Evolutionary conservation across 2,329 filamentous ascomycete species (phyloP).

Genomic region (Diaporthe caulivora): DNA sequence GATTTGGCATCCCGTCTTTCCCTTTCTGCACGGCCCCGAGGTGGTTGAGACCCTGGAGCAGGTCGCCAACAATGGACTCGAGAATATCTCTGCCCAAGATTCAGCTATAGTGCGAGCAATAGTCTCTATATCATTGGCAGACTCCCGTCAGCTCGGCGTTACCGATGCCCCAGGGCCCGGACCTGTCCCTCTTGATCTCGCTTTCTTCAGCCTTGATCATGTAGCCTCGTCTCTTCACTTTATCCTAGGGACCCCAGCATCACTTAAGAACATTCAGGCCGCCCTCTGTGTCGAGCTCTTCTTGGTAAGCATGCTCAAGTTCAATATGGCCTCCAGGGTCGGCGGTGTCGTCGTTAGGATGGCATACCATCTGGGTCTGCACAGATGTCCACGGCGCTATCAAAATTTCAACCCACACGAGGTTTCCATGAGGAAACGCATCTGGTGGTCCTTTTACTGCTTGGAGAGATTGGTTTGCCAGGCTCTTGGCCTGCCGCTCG

Average conservation of each 20-base stretch:
- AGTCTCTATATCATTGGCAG: constrained; percentile 66
- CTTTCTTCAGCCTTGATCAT: constrained; percentile 62
- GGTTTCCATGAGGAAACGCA: constrained; percentile 60
- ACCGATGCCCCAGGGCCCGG: constrained; percentile 42
- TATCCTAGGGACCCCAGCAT: constrained; percentile 60
- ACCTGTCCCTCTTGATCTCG: constrained; percentile 55
- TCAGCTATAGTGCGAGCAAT: constrained; percentile 50
- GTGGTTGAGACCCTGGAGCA: constrained; percentile 61
- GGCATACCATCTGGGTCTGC: constrained; percentile 69
- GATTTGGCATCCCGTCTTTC: constrained; percentile 69
- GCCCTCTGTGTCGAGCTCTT: constrained; percentile 66
- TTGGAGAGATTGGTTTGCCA: constrained; percentile 68
- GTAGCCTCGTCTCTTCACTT: constrained; percentile 62
- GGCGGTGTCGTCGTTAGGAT: constrained; percentile 67
- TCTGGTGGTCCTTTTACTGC: constrained; percentile 70
- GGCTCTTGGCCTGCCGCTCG: constrained; percentile 66
- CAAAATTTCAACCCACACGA: constrained; percentile 62
- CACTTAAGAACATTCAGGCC: constrained; percentile 61
- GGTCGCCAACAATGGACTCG: constrained; percentile 54
- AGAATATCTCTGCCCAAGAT: constrained; percentile 40
- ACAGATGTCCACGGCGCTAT: constrained; percentile 67
- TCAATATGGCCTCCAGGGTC: constrained; percentile 68
- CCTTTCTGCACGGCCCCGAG: constrained; percentile 67
- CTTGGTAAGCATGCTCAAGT: constrained; percentile 66
- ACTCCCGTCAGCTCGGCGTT: constrained; percentile 57